phyloP scores from a whole-genome alignment of 352 stramenopile genomes.

The Lagenidium giganteum region DNA sequence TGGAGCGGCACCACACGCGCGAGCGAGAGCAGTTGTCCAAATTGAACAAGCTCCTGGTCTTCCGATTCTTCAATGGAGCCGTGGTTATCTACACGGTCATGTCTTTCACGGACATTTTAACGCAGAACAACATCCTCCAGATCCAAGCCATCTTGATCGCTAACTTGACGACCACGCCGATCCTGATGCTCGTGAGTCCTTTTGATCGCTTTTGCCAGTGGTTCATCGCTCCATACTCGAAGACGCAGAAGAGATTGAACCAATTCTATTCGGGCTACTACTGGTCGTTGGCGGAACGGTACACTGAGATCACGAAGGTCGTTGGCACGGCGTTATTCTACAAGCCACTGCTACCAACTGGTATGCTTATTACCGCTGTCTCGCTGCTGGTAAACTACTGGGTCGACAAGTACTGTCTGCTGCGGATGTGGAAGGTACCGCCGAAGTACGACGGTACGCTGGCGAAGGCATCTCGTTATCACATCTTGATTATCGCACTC shows the following conservation, averaged over 20 bases:
- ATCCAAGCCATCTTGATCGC: conserved; percentile 73
- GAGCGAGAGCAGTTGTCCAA: conserved; percentile 65
- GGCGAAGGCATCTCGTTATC: conserved; percentile 54
- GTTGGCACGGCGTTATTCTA: conserved; percentile 64
- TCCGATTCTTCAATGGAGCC: conserved; percentile 65
- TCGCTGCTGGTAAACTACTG: conserved; percentile 77
- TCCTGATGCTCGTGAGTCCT: conserved; percentile 56
- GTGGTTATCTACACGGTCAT: conserved; percentile 76
- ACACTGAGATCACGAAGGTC: conserved; percentile 64
- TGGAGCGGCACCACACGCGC: conserved; percentile 60
- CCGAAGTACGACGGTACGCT: conserved; percentile 58
- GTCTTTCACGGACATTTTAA: conserved; percentile 61
- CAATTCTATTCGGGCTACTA: conserved; percentile 66
- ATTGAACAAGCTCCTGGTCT: conserved; percentile 78
- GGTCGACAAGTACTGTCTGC: conserved; percentile 80
- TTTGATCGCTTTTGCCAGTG: conserved; percentile 41
- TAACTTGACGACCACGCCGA: conserved; percentile 66
- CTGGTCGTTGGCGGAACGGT: conserved; percentile 61
- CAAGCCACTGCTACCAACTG: conserved; percentile 58
- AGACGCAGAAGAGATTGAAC: conserved; percentile 76
- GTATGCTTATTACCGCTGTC: conserved; percentile 53
- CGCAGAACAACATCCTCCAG: conserved; percentile 62
- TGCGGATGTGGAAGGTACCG: conserved; percentile 69
- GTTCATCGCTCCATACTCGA: conserved; percentile 37
- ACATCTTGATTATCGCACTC: conserved; percentile 58